A percentile compares a stretch with the other conserved stretches of the same genome.
Conservation (phyloP, 352 stramenopile genomes). For the Phytophthora idaei region DNA sequence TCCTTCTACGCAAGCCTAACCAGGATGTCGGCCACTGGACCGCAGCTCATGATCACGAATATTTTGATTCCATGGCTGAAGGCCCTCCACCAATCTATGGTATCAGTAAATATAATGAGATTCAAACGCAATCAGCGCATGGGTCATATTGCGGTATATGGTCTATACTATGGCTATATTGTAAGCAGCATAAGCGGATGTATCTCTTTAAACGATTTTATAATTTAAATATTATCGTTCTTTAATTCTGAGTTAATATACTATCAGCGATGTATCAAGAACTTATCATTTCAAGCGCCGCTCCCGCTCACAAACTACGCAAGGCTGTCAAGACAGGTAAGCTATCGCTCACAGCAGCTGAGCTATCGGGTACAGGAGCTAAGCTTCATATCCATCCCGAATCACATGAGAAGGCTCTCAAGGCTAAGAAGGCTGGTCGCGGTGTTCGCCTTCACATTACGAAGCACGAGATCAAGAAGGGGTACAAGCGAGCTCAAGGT, state of each 20-base stretch:
- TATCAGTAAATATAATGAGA: background rate
- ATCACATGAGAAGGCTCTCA: too few relatives aligned
- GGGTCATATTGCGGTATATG: background rate
- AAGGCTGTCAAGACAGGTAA: too few relatives aligned
- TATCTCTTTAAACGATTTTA: slow-evolving; percentile 1
- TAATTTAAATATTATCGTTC: background rate
- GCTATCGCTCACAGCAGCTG: too few relatives aligned
- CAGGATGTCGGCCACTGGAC: slow-evolving; percentile 8
- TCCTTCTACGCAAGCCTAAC: slow-evolving; percentile 1
- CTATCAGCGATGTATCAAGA: background rate
- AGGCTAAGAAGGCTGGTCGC: too few relatives aligned
- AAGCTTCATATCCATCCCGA: too few relatives aligned
- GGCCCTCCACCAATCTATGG: background rate
- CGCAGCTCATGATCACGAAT: background rate
- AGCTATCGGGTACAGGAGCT: too few relatives aligned
- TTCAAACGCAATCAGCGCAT: slow-evolving; percentile 2
- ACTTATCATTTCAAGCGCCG: too few relatives aligned
- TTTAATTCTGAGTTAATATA: background rate
- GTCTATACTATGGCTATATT: background rate
- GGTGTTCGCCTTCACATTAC: too few relatives aligned
- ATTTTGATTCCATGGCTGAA: background rate
- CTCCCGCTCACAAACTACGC: too few relatives aligned
- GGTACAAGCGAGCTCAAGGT: too few relatives aligned
- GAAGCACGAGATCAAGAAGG: too few relatives aligned
- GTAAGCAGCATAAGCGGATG: background rate